Conservation (phyloP, 2,329 filamentous ascomycete genomes). For the Ophiostoma angusticollis region DNA sequence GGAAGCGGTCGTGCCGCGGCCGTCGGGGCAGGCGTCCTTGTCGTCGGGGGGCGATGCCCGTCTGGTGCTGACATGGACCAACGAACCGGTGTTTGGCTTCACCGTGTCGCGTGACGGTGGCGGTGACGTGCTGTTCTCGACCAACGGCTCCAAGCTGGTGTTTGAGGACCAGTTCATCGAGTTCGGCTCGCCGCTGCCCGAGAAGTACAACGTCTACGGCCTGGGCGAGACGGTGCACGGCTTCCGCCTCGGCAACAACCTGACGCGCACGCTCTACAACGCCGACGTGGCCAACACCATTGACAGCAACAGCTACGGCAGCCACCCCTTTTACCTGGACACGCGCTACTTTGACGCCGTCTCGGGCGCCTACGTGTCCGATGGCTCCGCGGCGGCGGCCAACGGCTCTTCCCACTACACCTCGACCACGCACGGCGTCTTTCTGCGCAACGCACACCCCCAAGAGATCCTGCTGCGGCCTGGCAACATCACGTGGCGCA, state of each 20-base stretch:
- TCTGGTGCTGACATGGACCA: constrained; percentile 39
- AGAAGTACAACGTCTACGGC: constrained; percentile 60
- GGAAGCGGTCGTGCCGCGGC: constrained; percentile 47
- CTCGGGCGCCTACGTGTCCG: constrained; percentile 38
- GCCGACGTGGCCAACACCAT: constrained; percentile 11
- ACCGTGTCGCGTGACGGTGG: constrained; percentile 25
- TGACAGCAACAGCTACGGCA: constrained; percentile 52
- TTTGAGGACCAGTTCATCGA: constrained; percentile 71
- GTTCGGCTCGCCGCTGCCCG: constrained; percentile 56
- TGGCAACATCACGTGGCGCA: constrained; percentile 41
- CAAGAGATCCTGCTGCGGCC: constrained; percentile 47
- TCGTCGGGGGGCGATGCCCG: constrained; percentile 16
- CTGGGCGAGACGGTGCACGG: constrained; percentile 64
- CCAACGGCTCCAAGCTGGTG: constrained; percentile 50
- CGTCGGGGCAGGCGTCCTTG: constrained; percentile 19
- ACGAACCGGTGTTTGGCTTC: constrained; percentile 38
- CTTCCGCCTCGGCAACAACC: constrained; percentile 58
- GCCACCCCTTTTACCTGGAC: constrained; percentile 52
- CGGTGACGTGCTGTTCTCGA: constrained; percentile 53
- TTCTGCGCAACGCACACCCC: constrained; percentile 48
- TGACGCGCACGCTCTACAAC: constrained; percentile 36
- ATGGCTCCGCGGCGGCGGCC: constrained; percentile 31
- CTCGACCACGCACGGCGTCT: constrained; percentile 38
- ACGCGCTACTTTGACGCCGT: constrained; percentile 57
- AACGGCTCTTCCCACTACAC: background rate